These are phyloP conservation scores for Echinosphaeria canescens DNA, from an alignment of 2,329 filamentous ascomycete genomes.

Conservation along the genomic window DNA sequence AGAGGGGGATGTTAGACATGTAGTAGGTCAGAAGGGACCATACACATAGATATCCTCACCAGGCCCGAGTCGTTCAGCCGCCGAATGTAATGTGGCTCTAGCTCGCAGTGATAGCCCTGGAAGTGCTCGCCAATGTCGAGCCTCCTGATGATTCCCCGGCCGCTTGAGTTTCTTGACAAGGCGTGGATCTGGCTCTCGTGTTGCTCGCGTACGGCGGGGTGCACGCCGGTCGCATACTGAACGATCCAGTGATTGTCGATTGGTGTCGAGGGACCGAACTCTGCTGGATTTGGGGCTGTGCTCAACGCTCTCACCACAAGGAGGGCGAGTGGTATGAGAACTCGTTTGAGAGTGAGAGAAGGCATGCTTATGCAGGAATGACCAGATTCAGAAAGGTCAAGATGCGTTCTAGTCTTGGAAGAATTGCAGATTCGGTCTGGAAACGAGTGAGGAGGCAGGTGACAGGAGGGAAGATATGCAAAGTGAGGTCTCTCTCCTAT, in stretches of 20 bases:
- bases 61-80: constrained; percentile 1
- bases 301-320: too few relatives aligned
- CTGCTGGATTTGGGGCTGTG: too few relatives aligned
- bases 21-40: not conserved
- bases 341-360: too few relatives aligned
- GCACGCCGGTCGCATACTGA: constrained; percentile 1
- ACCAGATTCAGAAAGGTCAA: too few relatives aligned
- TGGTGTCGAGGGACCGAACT: too few relatives aligned
- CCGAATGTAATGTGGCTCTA: constrained; percentile 1
- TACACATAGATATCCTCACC: constrained; percentile 1
- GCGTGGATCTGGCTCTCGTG: constrained; percentile 1
- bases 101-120: constrained; percentile 3
- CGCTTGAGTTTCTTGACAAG: not conserved
- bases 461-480: too few relatives aligned
- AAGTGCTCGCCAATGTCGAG: constrained; percentile 4
- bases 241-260: constrained; percentile 3
- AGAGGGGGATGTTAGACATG: not conserved
- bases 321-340: too few relatives aligned
- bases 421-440: too few relatives aligned
- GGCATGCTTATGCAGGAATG: too few relatives aligned
- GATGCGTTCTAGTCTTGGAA: too few relatives aligned
- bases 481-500: too few relatives aligned
- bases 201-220: not conserved
- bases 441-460: too few relatives aligned
- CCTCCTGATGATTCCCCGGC: constrained; percentile 3